Conservation (phyloP, 495 filamentous ascomycete genomes). For the Acidomyces sp. region DNA sequence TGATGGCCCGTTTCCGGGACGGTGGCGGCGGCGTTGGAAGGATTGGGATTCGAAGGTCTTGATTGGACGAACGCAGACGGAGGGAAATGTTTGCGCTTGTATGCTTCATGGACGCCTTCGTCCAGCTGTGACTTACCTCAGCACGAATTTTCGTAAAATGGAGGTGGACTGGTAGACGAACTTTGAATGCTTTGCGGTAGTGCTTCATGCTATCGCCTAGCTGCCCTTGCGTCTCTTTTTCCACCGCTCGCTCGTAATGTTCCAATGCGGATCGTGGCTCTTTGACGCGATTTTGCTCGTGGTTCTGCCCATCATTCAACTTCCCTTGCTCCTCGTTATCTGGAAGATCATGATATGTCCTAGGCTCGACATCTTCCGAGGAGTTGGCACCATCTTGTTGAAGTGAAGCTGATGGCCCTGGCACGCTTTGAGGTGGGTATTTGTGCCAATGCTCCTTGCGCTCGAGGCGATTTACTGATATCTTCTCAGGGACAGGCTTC, state of each 20-base stretch:
- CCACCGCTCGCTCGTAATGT: conserved; percentile 84
- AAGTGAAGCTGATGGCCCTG: conserved; percentile 10
- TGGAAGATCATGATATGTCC: conserved; percentile 34
- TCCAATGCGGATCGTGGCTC: conserved; percentile 73
- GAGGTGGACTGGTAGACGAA: conserved; percentile 32
- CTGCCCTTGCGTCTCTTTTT: conserved; percentile 70
- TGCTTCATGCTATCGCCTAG: conserved; percentile 80
- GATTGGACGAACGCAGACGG: conserved; percentile 42
- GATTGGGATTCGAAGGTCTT: conserved; percentile 40
- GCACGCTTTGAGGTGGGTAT: neutral
- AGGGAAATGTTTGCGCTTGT: conserved; percentile 82
- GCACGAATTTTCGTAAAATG: neutral
- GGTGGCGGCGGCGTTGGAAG: conserved; percentile 40
- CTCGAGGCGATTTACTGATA: neutral
- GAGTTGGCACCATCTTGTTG: conserved; percentile 18
- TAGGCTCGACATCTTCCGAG: conserved; percentile 31
- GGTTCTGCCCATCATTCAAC: conserved; percentile 26
- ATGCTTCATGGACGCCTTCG: conserved; percentile 65
- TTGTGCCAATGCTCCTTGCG: neutral
- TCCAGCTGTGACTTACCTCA: conserved; percentile 50
- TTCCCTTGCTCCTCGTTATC: conserved; percentile 32
- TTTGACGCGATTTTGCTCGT: conserved; percentile 14
- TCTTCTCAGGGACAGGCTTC: conserved; percentile 8
- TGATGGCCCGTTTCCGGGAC: conserved; percentile 44
- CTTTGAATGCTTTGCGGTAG: conserved; percentile 81